Evolutionary conservation across 192 early-diverging fungal species (phyloP).

Genomic region (Coemansia sp.): DNA sequence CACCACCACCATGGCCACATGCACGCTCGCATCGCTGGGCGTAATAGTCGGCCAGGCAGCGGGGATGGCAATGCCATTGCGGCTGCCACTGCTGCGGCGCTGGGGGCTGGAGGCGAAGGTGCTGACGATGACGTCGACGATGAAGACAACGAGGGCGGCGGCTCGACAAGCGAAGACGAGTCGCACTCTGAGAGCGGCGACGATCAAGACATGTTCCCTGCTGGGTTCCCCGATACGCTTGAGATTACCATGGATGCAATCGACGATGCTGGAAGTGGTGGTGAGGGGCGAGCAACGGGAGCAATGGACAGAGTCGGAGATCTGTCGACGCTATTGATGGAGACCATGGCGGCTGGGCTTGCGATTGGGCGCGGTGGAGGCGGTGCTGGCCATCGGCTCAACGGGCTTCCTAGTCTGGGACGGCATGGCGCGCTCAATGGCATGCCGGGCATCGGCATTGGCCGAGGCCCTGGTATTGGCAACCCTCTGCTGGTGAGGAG

Average conservation of each 20-base stretch:
- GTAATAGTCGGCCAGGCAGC: conserved; percentile 26
- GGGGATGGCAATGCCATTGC: background rate
- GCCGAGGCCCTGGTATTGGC: conserved; percentile 4
- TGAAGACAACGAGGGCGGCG: conserved; percentile 12
- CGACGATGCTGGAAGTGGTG: conserved; percentile 20
- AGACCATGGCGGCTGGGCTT: conserved; percentile 25
- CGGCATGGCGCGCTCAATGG: conserved; percentile 35
- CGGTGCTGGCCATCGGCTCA: conserved; percentile 11
- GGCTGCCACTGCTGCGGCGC: conserved; percentile 9
- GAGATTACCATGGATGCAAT: conserved; percentile 55
- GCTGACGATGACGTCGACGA: conserved; percentile 18
- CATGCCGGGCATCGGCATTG: conserved; percentile 9
- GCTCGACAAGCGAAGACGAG: conserved; percentile 18
- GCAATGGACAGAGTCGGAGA: background rate
- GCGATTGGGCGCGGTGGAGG: conserved; percentile 14
- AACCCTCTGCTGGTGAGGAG: conserved; percentile 10
- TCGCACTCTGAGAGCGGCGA: conserved; percentile 35
- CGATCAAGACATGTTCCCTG: conserved; percentile 36
- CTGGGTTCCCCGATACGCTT: conserved; percentile 31
- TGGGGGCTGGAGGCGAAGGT: conserved; percentile 12
- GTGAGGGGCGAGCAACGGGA: background rate
- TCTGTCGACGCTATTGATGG: conserved; percentile 35
- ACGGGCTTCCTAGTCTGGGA: conserved; percentile 3
- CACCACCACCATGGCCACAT: conserved; percentile 6
- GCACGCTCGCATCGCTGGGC: conserved; percentile 8